These are phyloP conservation scores for Hepatocystis sp. DNA, from an alignment of 169 alveolate genomes.

Conservation along the genomic window DNA sequence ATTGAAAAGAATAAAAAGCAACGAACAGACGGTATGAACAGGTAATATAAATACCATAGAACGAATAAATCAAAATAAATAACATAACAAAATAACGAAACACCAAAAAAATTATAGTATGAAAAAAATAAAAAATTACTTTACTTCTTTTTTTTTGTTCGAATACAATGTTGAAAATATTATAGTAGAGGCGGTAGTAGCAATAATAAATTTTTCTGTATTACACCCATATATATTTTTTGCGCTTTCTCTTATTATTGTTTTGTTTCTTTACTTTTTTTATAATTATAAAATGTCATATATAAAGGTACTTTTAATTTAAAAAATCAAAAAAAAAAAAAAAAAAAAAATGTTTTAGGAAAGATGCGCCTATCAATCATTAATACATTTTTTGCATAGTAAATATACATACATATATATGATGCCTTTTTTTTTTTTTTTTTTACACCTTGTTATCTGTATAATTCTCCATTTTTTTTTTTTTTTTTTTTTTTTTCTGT, in stretches of 20 bases:
- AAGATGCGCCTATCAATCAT: too few relatives aligned
- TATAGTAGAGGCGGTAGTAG: too few relatives aligned
- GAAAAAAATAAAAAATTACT: too few relatives aligned
- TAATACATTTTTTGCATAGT: too few relatives aligned
- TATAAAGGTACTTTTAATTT: conserved; percentile 12
- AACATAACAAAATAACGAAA: too few relatives aligned
- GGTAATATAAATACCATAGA: background rate
- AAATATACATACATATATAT: conserved; percentile 1
- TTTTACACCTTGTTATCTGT: background rate
- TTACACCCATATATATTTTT: background rate
- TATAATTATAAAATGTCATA: conserved; percentile 6
- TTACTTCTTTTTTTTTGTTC: too few relatives aligned
- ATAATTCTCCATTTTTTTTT: background rate
- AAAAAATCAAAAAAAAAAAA: background rate
- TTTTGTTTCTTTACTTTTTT: background rate
- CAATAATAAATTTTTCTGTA: too few relatives aligned
- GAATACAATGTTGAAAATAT: too few relatives aligned
- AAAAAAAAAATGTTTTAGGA: too few relatives aligned
- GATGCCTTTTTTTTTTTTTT: background rate
- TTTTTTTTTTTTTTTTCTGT: background rate
- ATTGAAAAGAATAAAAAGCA: conserved; percentile 10
- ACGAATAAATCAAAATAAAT: too few relatives aligned
- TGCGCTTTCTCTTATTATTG: background rate
- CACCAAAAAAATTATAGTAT: too few relatives aligned
- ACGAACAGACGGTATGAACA: background rate